These are phyloP conservation scores for Cyberlindnera veronae DNA, from an alignment of 805 yeast genomes.

Conservation along the genomic window DNA sequence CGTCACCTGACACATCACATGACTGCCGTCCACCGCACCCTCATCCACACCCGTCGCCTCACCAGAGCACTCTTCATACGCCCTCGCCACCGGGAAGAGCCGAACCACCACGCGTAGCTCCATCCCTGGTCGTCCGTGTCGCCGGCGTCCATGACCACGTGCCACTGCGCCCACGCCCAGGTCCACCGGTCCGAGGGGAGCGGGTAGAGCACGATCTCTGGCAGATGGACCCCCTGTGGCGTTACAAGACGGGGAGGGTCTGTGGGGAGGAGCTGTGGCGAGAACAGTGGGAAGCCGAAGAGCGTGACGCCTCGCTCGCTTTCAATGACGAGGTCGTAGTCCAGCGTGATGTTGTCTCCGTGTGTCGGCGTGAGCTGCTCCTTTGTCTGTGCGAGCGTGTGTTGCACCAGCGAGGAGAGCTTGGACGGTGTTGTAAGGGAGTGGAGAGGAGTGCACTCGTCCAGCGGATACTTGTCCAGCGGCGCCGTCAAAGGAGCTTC, in stretches of 20 bases:
- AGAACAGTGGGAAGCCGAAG: conserved; percentile 50
- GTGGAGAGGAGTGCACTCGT: conserved; percentile 8
- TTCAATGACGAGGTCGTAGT: conserved; percentile 44
- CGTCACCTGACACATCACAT: too few relatives aligned
- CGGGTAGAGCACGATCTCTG: conserved; percentile 25
- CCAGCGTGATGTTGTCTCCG: not conserved
- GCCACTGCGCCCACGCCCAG: conserved; percentile 74
- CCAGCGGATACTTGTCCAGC: conserved; percentile 8
- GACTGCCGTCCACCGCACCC: conserved; percentile 28
- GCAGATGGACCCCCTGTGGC: conserved; percentile 22
- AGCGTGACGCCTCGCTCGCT: conserved; percentile 52
- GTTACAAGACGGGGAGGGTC: conserved; percentile 41
- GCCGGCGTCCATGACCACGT: conserved; percentile 54
- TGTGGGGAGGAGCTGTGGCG: conserved; percentile 40
- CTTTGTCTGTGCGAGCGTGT: too few relatives aligned
- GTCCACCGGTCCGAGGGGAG: conserved; percentile 59
- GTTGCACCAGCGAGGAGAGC: too few relatives aligned
- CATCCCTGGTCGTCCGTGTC: conserved; percentile 88
- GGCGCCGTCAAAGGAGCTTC: not conserved
- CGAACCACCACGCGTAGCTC: conserved; percentile 57
- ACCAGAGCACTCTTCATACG: conserved; percentile 43
- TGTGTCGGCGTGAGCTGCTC: too few relatives aligned
- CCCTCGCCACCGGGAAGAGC: conserved; percentile 58
- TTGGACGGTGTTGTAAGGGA: not conserved
- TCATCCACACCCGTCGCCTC: conserved; percentile 64